Evolutionary conservation across 2,329 filamentous ascomycete species (phyloP).

Genomic region (Microdochium trichocladiopsis): DNA sequence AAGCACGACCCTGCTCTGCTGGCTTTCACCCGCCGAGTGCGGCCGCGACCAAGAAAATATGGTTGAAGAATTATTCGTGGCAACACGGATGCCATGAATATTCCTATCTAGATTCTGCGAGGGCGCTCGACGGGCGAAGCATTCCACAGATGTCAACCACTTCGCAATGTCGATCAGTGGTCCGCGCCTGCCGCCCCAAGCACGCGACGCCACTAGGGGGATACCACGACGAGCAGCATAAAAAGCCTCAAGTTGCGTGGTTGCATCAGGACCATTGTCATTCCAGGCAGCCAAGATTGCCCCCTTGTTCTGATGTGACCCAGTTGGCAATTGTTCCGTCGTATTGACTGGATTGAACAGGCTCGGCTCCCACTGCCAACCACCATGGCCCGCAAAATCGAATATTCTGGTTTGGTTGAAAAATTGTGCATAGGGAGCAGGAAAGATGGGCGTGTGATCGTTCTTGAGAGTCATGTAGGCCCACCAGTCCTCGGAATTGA

Average conservation of each 20-base stretch:
- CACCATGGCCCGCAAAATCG: slow-evolving; percentile 31
- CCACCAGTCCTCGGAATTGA: slow-evolving; percentile 44
- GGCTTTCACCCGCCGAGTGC: slow-evolving; percentile 2
- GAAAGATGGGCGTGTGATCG: slow-evolving; percentile 36
- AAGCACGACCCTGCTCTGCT: slow-evolving; percentile 12
- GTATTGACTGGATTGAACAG: slow-evolving; percentile 34
- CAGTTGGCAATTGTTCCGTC: slow-evolving; percentile 25
- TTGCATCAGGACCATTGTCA: slow-evolving; percentile 39
- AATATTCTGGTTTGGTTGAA: slow-evolving; percentile 34
- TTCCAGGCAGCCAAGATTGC: slow-evolving; percentile 38
- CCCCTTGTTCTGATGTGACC: slow-evolving; percentile 20
- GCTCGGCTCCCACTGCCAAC: slow-evolving; percentile 37
- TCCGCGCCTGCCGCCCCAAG: slow-evolving; percentile 32
- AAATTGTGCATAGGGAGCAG: slow-evolving; percentile 37
- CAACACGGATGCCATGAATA: slow-evolving; percentile 2
- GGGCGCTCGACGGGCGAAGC: slow-evolving; percentile 28
- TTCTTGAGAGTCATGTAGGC: slow-evolving; percentile 49
- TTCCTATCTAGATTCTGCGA: slow-evolving; percentile 35
- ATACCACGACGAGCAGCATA: slow-evolving; percentile 37
- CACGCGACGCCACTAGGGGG: slow-evolving; percentile 30
- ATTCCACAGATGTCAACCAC: slow-evolving; percentile 23
- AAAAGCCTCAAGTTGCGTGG: slow-evolving; percentile 38
- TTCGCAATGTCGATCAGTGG: slow-evolving; percentile 16
- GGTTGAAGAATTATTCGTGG: slow-evolving; percentile 3
- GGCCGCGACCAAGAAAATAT: slow-evolving; percentile 24